Conservation (phyloP, 2,329 filamentous ascomycete species). For the Escovopsis sp. region DNA sequence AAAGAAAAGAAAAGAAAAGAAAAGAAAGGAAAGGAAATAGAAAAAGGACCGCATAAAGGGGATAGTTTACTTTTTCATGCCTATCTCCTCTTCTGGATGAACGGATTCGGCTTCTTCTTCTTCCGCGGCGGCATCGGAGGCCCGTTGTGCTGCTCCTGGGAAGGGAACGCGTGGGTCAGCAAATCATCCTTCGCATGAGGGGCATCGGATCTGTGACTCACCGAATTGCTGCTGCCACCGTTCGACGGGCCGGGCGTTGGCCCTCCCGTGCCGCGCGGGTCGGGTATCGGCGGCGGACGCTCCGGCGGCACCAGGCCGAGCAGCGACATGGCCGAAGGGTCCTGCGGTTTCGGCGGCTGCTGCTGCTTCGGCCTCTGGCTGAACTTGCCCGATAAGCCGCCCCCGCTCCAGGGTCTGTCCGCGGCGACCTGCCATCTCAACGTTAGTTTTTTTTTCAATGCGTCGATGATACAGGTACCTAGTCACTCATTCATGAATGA, state of each 20-base stretch:
- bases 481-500: background rate
- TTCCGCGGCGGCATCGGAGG: slow-evolving; percentile 20
- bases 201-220: background rate
- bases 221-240: slow-evolving; percentile 7
- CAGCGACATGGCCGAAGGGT: slow-evolving; percentile 38
- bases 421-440: slow-evolving; percentile 19
- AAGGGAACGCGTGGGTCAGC: background rate
- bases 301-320: slow-evolving; percentile 33
- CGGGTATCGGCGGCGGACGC: slow-evolving; percentile 20
- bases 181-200: background rate
- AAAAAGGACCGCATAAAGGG: no score
- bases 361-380: slow-evolving; percentile 16
- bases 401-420: slow-evolving; percentile 16
- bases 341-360: slow-evolving; percentile 16
- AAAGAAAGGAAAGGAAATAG: no score
- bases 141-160: slow-evolving; percentile 8
- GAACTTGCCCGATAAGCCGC: slow-evolving; percentile 23
- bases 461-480: slow-evolving; percentile 12
- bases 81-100: slow-evolving; percentile 26
- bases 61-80: background rate
- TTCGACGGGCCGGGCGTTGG: background rate
- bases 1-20: no score
- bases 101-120: slow-evolving; percentile 28
- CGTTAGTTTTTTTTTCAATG: no score
- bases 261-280: slow-evolving; percentile 4